These are phyloP conservation scores for Epichloe scottii DNA, from an alignment of 2,329 filamentous ascomycete species.

Conservation along the genomic window DNA sequence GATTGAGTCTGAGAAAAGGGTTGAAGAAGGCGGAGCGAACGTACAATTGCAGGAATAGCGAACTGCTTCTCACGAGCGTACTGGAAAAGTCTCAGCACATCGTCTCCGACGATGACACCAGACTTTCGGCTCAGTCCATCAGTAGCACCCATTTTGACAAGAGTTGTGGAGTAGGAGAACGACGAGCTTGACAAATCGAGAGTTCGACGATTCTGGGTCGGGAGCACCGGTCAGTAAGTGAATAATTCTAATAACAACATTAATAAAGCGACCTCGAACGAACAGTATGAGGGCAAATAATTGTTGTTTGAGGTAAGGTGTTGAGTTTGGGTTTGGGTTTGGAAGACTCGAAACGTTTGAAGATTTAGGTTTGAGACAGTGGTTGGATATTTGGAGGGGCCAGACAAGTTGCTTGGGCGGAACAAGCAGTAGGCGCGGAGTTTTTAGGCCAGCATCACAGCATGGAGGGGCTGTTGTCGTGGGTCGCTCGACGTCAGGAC, in stretches of 20 bases:
- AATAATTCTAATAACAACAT: neutral
- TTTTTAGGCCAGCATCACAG: conserved; percentile 2
- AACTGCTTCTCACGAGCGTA: conserved; percentile 81
- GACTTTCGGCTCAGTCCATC: conserved; percentile 38
- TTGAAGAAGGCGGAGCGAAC: conserved; percentile 6
- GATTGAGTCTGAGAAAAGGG: neutral
- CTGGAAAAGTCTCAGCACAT: conserved; percentile 60
- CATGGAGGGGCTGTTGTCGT: conserved; percentile 1
- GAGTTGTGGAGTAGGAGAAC: neutral
- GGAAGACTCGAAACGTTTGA: neutral
- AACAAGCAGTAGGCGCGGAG: conserved; percentile 1
- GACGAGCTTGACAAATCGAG: neutral
- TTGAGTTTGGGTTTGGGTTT: neutral
- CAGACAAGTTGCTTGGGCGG: neutral
- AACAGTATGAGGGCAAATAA: neutral
- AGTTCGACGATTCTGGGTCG: neutral
- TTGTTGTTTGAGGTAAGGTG: neutral
- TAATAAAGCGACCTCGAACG: neutral
- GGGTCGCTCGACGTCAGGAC: neutral
- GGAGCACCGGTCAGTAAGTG: neutral
- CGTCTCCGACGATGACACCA: conserved; percentile 42
- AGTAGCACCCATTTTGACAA: conserved; percentile 21
- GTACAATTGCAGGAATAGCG: conserved; percentile 68
- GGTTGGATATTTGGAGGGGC: neutral
- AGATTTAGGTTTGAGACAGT: neutral